These are phyloP conservation scores for Syzygium syzygioides DNA, from an alignment of 441 rosid genomes.

Conservation along the genomic window DNA sequence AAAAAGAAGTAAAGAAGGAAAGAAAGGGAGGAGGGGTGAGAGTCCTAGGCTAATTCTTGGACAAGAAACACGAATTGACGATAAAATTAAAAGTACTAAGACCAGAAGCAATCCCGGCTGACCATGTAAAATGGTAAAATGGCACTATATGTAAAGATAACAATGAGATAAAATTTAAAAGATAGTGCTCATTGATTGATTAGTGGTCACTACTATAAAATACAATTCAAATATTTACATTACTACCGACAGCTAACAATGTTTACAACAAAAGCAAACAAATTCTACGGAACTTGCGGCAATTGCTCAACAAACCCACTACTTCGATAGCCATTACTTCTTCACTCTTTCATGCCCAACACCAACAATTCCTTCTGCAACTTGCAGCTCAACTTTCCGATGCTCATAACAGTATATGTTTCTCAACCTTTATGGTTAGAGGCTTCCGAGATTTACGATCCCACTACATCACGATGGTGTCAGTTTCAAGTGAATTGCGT, in stretches of 20 bases:
- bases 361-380: not conserved
- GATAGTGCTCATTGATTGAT: not conserved
- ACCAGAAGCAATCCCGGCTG: not conserved
- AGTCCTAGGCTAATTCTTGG: not conserved
- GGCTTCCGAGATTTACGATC: too few species aligned
- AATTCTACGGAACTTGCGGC: not conserved
- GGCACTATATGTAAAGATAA: not conserved
- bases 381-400: too few species aligned
- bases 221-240: not conserved
- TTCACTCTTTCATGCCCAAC: not conserved
- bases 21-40: accelerated
- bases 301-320: not conserved
- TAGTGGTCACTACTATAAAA: accelerated
- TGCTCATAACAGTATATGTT: too few species aligned
- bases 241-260: not conserved
- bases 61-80: not conserved
- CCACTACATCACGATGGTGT: too few species aligned
- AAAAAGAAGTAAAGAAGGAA: too few species aligned
- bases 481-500: too few species aligned
- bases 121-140: not conserved
- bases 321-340: not conserved
- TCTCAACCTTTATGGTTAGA: too few species aligned
- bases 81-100: not conserved
- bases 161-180: not conserved
- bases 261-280: not conserved